Evolutionary conservation across 106 monocot genomes (phyloP), one percentile per base, ranked within the genome.

Genomic region (Hemerocallis citrina): DNA sequence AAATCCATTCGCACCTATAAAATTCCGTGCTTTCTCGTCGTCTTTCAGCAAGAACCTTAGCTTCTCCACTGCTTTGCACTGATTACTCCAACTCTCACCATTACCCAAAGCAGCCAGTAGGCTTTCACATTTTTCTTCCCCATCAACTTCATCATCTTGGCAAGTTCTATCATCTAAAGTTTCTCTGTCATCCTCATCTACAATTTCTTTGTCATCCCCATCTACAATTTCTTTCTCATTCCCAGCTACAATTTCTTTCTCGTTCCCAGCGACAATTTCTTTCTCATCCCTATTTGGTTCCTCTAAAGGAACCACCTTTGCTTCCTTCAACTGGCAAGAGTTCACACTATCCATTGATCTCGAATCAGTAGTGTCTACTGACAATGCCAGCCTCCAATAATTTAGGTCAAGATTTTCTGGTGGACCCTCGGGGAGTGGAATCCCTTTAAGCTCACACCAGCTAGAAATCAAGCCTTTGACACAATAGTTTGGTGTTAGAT

Each of bases 391-490:
- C 46, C 72, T 66, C 72, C 69, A 69, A 46, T 74, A 74, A 47
- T 69, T 65, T 5, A 83, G 21, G 21, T 78, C 82, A 12, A 79
- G 72, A 23, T 81, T 73, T 37, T 76, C 83, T 21, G 92, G 92
- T 24, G 89, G 89, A 7, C 65, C 72, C 30, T 64, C 40, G 23
- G 95, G 89, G 31, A 76, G 5, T 10, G 62, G 68, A 33, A 81
- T 7, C 9, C 91, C 77, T 62, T 92, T 81, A 46, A 81, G 96
- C 47, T 91, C 81, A 68, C 96, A 96, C 96, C 96, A 96, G 63
- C 74, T 91, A 29, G 79, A 61, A 55, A 96, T 96, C 43, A 96
- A 68, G 9, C 87, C 81, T 66, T 91, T 96, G 11, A 96, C 79
- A 48, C 87, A 87, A 58, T 81, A 91, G 44, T 96, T 91, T 55